Evolutionary conservation across 2,329 filamentous ascomycete species (phyloP).

Genomic region (Lachnellula subtilissima): DNA sequence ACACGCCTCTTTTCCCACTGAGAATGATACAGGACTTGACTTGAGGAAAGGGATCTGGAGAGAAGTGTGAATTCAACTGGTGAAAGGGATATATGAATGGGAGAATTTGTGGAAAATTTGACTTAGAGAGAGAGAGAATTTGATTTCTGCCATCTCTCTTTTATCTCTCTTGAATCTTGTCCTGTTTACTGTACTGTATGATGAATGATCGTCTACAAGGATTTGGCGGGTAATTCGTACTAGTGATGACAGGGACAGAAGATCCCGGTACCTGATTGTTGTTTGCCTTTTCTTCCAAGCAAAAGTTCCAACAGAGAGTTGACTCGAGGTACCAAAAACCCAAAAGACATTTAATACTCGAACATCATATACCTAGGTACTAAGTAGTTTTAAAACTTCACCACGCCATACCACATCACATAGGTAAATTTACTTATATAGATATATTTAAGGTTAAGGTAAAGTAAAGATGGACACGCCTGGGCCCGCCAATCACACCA

Average conservation of each 20-base stretch:
- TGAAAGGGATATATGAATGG: too few species aligned
- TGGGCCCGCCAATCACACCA: neutral
- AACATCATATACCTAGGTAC: too few species aligned
- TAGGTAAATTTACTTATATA: too few species aligned
- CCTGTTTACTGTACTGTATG: neutral
- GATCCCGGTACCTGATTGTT: neutral
- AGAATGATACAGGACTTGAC: too few species aligned
- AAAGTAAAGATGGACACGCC: neutral
- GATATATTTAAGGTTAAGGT: neutral
- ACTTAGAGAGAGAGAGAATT: too few species aligned
- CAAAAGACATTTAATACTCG: neutral
- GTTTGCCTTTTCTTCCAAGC: neutral
- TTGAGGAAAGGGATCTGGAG: too few species aligned
- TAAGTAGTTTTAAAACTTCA: neutral
- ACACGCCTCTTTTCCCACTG: neutral
- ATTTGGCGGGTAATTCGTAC: neutral
- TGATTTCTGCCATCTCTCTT: too few species aligned
- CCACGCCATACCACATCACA: neutral
- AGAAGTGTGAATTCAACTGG: too few species aligned
- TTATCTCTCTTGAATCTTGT: neutral
- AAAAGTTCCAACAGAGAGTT: neutral
- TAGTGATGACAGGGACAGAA: neutral
- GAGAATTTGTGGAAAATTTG: too few species aligned
- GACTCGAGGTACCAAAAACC: neutral
- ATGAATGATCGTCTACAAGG: neutral